A percentile compares a stretch with the other conserved stretches of the same genome.
Conservation (phyloP, 345 rosid species). For the Adansonia digitata region DNA sequence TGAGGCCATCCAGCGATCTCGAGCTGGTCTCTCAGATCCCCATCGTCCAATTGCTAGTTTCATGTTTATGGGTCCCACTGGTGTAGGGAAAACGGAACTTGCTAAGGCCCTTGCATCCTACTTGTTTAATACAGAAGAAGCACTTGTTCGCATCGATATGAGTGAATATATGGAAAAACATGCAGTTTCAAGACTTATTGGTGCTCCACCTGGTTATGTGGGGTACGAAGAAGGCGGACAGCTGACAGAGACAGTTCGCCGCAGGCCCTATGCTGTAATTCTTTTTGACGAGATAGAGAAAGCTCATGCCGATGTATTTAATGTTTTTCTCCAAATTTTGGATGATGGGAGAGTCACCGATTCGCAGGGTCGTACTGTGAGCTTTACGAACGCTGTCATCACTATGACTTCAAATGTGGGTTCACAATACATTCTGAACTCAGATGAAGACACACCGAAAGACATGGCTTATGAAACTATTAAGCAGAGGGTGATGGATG, state of each 20-base stretch:
- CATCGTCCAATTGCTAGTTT: constrained; percentile 95
- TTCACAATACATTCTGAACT: constrained; percentile 51
- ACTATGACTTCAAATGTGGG: constrained; percentile 19
- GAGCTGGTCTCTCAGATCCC: constrained; percentile 99
- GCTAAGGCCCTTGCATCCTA: constrained; percentile 94
- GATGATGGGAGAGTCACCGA: constrained; percentile 99
- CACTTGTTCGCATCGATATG: constrained; percentile 92
- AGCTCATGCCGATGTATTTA: constrained; percentile 90
- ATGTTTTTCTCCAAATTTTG: constrained; percentile 90
- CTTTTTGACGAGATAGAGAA: constrained; percentile 98
- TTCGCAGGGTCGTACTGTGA: constrained; percentile 83
- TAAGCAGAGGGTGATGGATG: constrained; percentile 80
- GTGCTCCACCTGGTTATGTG: constrained; percentile 99
- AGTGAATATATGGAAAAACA: constrained; percentile 99
- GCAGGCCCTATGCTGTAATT: constrained; percentile 94
- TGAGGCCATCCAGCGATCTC: constrained; percentile 95
- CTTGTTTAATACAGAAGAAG: constrained; percentile 94
- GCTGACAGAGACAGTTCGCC: constrained; percentile 79
- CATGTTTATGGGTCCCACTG: constrained; percentile 99
- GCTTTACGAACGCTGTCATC: constrained; percentile 14
- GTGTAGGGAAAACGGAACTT: constrained; percentile 97
- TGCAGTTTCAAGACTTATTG: constrained; percentile 91
- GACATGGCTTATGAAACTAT: constrained; percentile 76
- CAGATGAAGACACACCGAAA: constrained; percentile 50
- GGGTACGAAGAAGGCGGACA: constrained; percentile 99